Conservation (phyloP, 805 yeast species). For the Starmerella geochares region DNA sequence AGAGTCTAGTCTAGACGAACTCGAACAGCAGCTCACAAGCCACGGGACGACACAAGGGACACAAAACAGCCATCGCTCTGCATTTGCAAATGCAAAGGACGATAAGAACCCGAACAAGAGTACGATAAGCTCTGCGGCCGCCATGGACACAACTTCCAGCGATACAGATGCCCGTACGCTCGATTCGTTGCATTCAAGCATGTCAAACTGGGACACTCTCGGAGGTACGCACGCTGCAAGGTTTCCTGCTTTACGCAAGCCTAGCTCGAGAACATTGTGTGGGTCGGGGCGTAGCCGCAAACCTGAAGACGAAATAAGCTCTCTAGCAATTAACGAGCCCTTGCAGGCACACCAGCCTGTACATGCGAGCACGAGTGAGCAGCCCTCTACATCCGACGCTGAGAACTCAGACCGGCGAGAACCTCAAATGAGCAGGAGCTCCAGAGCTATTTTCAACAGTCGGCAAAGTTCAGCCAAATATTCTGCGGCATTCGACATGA, state of each 20-base stretch:
- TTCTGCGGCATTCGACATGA: neutral
- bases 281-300: slow-evolving; percentile 11
- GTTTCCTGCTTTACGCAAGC: neutral
- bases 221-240: slow-evolving; percentile 8
- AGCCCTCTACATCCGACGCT: slow-evolving; percentile 2
- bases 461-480: neutral
- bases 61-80: neutral
- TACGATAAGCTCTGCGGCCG: neutral
- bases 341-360: neutral
- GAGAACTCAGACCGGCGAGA: neutral
- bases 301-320: slow-evolving; percentile 15
- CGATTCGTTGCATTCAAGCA: slow-evolving; percentile 18
- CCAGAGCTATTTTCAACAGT: neutral
- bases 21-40: slow-evolving; percentile 23
- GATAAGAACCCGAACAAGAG: neutral
- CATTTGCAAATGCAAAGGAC: no score
- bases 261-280: slow-evolving; percentile 11
- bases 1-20: slow-evolving; percentile 22
- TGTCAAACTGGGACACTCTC: slow-evolving; percentile 16
- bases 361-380: neutral
- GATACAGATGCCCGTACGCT: slow-evolving; percentile 12
- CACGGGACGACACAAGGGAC: slow-evolving; percentile 5
- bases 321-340: slow-evolving; percentile 12
- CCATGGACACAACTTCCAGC: slow-evolving; percentile 16
- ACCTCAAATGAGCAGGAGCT: neutral